Percentiles rank a stretch among this genome's conserved stretches.
Evolutionary conservation across 257 asterid genomes (phyloP).

Genomic region (Schizonepeta tenuifolia): DNA sequence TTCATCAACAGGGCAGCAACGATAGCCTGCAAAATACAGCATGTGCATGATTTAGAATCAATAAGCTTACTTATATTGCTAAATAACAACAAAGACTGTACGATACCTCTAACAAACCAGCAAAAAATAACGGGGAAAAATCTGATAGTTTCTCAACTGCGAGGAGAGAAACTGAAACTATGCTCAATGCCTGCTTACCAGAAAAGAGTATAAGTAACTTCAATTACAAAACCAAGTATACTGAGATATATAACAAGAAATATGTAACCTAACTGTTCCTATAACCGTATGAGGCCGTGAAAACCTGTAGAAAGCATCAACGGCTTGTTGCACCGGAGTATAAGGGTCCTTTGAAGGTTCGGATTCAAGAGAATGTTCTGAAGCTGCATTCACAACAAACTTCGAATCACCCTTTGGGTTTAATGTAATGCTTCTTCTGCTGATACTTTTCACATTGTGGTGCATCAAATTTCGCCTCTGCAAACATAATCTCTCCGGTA

Average conservation of each 20-base stretch:
- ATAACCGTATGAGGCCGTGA: conserved; percentile 94
- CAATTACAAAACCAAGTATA: background rate
- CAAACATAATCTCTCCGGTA: conserved; percentile 41
- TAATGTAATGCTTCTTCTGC: conserved; percentile 36
- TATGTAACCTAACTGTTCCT: conserved; percentile 81
- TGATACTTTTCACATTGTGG: conserved; percentile 35
- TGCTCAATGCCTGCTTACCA: conserved; percentile 87
- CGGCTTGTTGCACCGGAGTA: conserved; percentile 49
- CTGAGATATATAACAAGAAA: conserved; percentile 23
- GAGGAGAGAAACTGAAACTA: conserved; percentile 91
- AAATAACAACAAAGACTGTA: conserved; percentile 15
- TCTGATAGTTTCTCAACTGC: conserved; percentile 83
- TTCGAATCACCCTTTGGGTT: conserved; percentile 31
- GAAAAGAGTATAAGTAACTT: conserved; percentile 37
- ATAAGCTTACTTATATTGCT: background rate
- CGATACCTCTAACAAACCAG: conserved; percentile 72
- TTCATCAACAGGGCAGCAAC: conserved; percentile 89
- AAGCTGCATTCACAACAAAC: conserved; percentile 49
- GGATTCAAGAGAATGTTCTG: conserved; percentile 64
- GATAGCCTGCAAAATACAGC: conserved; percentile 65
- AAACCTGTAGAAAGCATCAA: conserved; percentile 88
- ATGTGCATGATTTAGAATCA: conserved; percentile 27
- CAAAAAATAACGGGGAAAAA: conserved; percentile 70
- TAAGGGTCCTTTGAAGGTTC: conserved; percentile 57
- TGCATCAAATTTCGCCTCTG: conserved; percentile 39